Evolutionary conservation across 345 rosid species (phyloP), one percentile per base, ranked within the genome.

Genomic region (Gynandropsis gynandra): DNA sequence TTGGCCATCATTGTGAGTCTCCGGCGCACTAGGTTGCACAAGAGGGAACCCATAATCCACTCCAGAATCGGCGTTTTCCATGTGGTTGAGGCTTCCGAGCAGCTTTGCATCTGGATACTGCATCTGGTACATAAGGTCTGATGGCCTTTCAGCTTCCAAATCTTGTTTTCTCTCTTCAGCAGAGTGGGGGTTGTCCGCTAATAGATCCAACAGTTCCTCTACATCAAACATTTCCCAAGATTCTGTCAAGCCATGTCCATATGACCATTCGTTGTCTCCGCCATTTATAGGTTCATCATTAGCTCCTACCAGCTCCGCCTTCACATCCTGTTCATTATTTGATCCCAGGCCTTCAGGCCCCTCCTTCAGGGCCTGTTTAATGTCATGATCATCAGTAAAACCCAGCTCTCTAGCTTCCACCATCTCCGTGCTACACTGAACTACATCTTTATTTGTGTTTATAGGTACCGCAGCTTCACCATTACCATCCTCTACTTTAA

Each of bases 201-300:
- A 8, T 0, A 56, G 13, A 17, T 62, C 55, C 47, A 84, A 38
- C 44, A 87, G 57, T 51, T 87, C 86, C 27, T 84, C 76, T 15
- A 75, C 59, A 47, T 79, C 88, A 39, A 87, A 81, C 55, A 77
- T 32, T 35, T 87, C 82, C 7, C 67, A 9, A 40, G 67, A 57
- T 9, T 42, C 19, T 38, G 55, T 63, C 45, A 59, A 39, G 18
- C 39, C 56, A 13, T 53, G 56, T 33, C 58, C 61, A 24, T 2
- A 3, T 8, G 29, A 2, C 29, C 2, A 5, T 24, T 13, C 20
- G 31, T 37, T 51, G 16, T 24, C 29, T 24, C 29, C 29, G 5
- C 4, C 40, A 37, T 46, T 43, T 59, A 13, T 32, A 10, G 29
- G 16, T 2, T 45, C 68, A 34, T 45, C 49, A 14, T 52, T 17